Conservation (phyloP, 352 stramenopile genomes). For the Stramenopiles sp. region DNA sequence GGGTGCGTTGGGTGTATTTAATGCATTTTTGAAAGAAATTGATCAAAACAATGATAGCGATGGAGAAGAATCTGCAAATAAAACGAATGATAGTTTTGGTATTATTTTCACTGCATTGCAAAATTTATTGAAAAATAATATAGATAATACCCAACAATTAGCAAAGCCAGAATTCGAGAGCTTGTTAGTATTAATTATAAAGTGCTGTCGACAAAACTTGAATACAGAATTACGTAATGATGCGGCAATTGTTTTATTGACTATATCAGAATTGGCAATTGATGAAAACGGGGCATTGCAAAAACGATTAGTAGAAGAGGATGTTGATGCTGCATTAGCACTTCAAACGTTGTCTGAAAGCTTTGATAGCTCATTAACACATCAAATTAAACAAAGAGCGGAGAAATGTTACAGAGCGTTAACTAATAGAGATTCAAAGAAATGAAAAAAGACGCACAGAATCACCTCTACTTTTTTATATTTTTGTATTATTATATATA, state of each 20-base stretch:
- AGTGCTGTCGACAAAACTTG: background rate
- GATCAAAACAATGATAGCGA: background rate
- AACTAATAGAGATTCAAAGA: too few species aligned
- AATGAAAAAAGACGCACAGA: too few species aligned
- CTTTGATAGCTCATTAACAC: background rate
- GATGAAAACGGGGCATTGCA: background rate
- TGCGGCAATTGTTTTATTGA: background rate
- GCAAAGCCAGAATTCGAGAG: background rate
- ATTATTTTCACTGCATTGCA: background rate
- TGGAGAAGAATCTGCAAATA: background rate
- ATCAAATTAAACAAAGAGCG: background rate
- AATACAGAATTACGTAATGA: background rate
- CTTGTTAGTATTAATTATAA: background rate
- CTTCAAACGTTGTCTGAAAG: background rate
- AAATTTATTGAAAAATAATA: background rate
- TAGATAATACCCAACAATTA: background rate
- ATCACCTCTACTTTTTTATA: too few species aligned
- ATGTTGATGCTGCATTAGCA: background rate
- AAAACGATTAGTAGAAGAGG: background rate
- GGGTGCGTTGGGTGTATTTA: background rate
- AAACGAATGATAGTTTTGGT: background rate
- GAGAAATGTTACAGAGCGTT: too few species aligned
- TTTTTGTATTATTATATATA: too few species aligned
- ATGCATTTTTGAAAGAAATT: background rate
- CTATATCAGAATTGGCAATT: background rate